These are phyloP conservation scores for Lactifluus volemus DNA, from an alignment of 768 basidiomycete genomes.

Conservation along the genomic window DNA sequence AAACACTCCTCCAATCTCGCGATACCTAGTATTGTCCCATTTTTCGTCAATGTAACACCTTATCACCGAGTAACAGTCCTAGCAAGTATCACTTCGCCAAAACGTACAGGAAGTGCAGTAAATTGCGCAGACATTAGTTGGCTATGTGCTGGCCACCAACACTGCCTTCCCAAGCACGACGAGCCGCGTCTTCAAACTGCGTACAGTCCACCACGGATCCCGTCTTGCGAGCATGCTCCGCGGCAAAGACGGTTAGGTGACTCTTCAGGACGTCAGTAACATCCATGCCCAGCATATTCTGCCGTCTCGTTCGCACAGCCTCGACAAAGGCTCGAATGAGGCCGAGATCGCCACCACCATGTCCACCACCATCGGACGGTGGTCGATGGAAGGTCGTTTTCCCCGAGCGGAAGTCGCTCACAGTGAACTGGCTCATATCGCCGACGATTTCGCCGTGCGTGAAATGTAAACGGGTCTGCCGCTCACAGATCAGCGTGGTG, in stretches of 20 bases:
- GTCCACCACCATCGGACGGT: slow-evolving; percentile 53
- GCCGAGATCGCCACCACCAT: slow-evolving; percentile 79
- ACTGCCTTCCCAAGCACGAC: slow-evolving; percentile 25
- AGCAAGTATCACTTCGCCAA: neutral
- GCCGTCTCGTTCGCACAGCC: slow-evolving; percentile 58
- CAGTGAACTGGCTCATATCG: slow-evolving; percentile 67
- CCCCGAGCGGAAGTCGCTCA: slow-evolving; percentile 64
- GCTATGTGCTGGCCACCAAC: neutral
- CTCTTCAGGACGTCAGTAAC: slow-evolving; percentile 63
- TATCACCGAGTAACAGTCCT: neutral
- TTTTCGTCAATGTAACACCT: slow-evolving; percentile 8
- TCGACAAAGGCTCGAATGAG: slow-evolving; percentile 68
- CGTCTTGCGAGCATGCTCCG: slow-evolving; percentile 65
- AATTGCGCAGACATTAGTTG: neutral
- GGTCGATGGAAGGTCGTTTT: slow-evolving; percentile 40
- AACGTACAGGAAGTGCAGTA: neutral
- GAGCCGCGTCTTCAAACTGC: slow-evolving; percentile 51
- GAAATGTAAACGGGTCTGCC: slow-evolving; percentile 81
- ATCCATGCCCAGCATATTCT: slow-evolving; percentile 56
- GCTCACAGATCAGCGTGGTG: slow-evolving; percentile 68
- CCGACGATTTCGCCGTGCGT: slow-evolving; percentile 85
- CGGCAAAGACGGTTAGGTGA: slow-evolving; percentile 83
- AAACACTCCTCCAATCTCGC: slow-evolving; percentile 4
- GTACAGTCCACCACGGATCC: slow-evolving; percentile 62
- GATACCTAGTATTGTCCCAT: slow-evolving; percentile 14